Conservation (phyloP, 345 rosid genomes). For the Salix suchowensis region DNA sequence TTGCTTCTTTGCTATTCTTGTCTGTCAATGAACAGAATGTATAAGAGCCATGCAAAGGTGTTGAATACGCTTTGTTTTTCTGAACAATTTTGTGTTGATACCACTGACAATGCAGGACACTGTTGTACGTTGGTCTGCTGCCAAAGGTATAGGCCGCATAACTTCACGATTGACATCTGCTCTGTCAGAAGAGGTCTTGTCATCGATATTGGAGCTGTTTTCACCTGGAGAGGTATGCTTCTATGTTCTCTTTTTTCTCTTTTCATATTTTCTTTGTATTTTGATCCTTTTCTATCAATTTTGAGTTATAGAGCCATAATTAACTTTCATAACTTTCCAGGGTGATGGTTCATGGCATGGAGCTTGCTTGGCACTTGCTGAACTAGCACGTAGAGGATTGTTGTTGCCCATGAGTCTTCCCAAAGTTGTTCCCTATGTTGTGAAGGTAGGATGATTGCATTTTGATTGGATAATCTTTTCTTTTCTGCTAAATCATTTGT, state of each 20-base stretch:
- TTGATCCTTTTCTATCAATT: not conserved
- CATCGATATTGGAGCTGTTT: conserved; percentile 84
- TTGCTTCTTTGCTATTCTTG: not conserved
- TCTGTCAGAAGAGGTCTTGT: conserved; percentile 82
- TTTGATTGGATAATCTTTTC: not conserved
- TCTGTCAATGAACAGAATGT: not conserved
- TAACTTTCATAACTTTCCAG: conserved; percentile 40
- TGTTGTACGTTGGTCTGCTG: conserved; percentile 99
- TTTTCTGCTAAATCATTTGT: not conserved
- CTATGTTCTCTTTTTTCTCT: conserved; percentile 1
- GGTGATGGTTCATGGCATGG: conserved; percentile 99
- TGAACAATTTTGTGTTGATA: conserved; percentile 18
- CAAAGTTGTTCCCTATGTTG: conserved; percentile 73
- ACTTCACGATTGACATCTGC: conserved; percentile 74
- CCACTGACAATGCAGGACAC: conserved; percentile 62
- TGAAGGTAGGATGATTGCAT: conserved; percentile 51
- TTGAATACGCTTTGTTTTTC: not conserved
- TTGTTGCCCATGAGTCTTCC: conserved; percentile 87
- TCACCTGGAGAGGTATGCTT: conserved; percentile 77
- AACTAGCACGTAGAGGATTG: conserved; percentile 91
- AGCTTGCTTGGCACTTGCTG: conserved; percentile 94
- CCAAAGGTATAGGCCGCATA: conserved; percentile 91
- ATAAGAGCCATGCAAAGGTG: not conserved
- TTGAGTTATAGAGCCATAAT: conserved; percentile 15
- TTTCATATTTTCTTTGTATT: conserved; percentile 3